phyloP scores from a whole-genome alignment of 768 basidiomycete species.

The Lactarius hatsudake region DNA sequence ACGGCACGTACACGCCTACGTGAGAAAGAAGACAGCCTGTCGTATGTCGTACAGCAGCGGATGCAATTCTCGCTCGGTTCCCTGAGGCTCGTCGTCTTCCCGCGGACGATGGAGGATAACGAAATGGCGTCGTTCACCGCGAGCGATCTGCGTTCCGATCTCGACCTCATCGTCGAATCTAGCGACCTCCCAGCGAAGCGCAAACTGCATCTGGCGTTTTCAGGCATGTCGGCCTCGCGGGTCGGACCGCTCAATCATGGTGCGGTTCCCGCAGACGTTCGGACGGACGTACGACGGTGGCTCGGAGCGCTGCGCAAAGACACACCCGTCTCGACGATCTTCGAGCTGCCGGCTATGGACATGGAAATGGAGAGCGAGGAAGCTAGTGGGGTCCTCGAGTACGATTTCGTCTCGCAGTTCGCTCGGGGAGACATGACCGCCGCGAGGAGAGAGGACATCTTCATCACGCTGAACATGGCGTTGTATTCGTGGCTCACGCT shows the following conservation, averaged over 20 bases:
- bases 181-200: constrained; percentile 51
- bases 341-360: constrained; percentile 77
- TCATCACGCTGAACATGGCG: constrained; percentile 80
- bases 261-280: constrained; percentile 39
- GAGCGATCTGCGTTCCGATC: constrained; percentile 61
- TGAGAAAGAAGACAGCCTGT: constrained; percentile 58
- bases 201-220: constrained; percentile 69
- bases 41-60: constrained; percentile 64
- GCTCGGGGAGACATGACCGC: constrained; percentile 46
- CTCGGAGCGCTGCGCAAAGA: constrained; percentile 56
- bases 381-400: constrained; percentile 46
- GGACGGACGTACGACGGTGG: constrained; percentile 53
- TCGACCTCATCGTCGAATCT: constrained; percentile 60
- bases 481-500: constrained; percentile 80
- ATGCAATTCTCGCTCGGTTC: constrained; percentile 67
- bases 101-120: constrained; percentile 71
- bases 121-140: constrained; percentile 78
- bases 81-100: constrained; percentile 72
- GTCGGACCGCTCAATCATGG: constrained; percentile 60
- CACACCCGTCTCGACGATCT: constrained; percentile 68
- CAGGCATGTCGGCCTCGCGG: constrained; percentile 73
- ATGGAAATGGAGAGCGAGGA: constrained; percentile 80
- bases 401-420: constrained; percentile 74
- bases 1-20: constrained; percentile 71
- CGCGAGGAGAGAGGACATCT: constrained; percentile 68